Conservation (phyloP, 164 flowering plant genomes). For the Dillenia turbinata region DNA sequence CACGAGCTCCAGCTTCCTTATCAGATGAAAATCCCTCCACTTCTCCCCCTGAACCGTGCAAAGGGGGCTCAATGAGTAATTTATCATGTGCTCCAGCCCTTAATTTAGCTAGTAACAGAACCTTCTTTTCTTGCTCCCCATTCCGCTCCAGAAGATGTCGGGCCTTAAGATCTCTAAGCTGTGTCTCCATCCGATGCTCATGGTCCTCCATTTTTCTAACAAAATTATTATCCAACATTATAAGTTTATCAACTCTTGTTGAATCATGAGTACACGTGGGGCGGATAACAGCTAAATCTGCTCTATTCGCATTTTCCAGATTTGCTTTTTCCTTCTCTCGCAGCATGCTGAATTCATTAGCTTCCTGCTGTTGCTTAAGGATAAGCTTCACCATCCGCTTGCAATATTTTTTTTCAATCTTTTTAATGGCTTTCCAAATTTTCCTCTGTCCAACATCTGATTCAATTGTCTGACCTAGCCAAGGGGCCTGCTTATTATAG, state of each 20-base stretch:
- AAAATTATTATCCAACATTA: constrained; percentile 26
- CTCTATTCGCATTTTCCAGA: constrained; percentile 26
- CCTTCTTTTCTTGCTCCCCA: constrained; percentile 21
- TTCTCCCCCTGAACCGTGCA: no score
- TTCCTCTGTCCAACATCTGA: constrained; percentile 9
- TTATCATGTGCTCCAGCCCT: no score
- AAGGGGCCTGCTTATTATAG: constrained; percentile 5
- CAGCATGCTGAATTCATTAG: constrained; percentile 14
- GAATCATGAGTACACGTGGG: constrained; percentile 20
- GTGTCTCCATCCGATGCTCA: constrained; percentile 14
- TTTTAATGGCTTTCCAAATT: constrained; percentile 14
- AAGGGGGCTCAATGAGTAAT: no score
- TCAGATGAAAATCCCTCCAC: no score
- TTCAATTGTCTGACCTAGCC: constrained; percentile 13
- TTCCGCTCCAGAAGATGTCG: constrained; percentile 28
- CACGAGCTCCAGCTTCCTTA: no score
- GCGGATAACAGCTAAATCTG: constrained; percentile 36
- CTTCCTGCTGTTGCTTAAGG: constrained; percentile 34
- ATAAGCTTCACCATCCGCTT: constrained; percentile 30
- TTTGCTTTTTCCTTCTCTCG: constrained; percentile 29
- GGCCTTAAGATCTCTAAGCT: constrained; percentile 37
- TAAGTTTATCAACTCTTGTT: constrained; percentile 36
- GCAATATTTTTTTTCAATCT: constrained; percentile 26
- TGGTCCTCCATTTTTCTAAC: constrained; percentile 34
- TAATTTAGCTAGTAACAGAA: not conserved